Conservation (phyloP, 1,284 basidiomycete species). For the Cerrena zonata region DNA sequence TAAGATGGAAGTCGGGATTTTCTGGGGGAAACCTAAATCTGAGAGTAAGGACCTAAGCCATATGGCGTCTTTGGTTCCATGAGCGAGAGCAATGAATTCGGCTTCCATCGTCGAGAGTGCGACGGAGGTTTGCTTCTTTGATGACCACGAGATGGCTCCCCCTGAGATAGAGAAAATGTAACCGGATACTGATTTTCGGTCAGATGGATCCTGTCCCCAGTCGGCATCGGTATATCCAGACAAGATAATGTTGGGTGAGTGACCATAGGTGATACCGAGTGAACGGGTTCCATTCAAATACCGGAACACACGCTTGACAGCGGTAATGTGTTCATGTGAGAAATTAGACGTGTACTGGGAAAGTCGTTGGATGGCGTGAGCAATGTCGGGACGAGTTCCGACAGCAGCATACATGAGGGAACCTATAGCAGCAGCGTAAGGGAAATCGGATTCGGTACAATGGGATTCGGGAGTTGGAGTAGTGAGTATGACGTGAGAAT, state of each 20-base stretch:
- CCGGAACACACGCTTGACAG: constrained; percentile 3
- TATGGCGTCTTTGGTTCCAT: constrained; percentile 23
- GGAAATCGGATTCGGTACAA: not conserved
- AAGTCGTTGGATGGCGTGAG: constrained; percentile 5
- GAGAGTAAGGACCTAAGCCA: constrained; percentile 24
- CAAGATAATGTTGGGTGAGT: constrained; percentile 16
- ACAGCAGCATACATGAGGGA: constrained; percentile 30
- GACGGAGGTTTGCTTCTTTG: constrained; percentile 27
- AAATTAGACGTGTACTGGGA: not conserved
- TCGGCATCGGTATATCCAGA: constrained; percentile 37
- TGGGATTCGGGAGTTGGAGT: no score
- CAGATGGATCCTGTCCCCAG: constrained; percentile 8
- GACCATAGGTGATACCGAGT: constrained; percentile 11
- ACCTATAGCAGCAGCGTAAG: constrained; percentile 18
- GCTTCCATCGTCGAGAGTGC: constrained; percentile 26
- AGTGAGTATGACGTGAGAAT: constrained; percentile 10
- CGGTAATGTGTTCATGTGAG: not conserved
- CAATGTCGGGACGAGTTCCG: constrained; percentile 14
- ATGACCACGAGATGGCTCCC: constrained; percentile 25
- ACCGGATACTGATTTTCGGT: constrained; percentile 18
- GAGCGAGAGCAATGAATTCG: constrained; percentile 20
- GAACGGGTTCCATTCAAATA: constrained; percentile 3
- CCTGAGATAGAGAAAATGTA: constrained; percentile 25
- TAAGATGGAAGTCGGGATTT: constrained; percentile 14
- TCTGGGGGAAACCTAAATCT: constrained; percentile 8